A percentile compares a stretch with the other conserved stretches of the same genome.
phyloP scores from a whole-genome alignment of 352 stramenopile genomes.

The Phytophthora europaea region DNA sequence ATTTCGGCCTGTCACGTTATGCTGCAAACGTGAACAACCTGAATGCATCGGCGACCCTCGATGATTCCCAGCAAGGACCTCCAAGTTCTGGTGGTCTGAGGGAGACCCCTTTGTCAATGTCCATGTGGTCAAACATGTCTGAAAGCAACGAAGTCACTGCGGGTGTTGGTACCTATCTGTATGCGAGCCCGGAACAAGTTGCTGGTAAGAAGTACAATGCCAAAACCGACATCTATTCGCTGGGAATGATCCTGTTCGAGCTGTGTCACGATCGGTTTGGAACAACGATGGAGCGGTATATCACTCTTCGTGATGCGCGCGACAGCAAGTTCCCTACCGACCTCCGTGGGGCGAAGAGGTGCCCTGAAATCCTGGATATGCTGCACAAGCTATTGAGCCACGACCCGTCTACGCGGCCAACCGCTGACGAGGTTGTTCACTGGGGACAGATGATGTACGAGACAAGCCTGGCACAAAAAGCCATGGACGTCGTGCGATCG shows the following conservation, averaged over 20 bases:
- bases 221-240: constrained; percentile 93
- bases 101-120: constrained; percentile 55
- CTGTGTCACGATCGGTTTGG: constrained; percentile 90
- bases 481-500: constrained; percentile 63
- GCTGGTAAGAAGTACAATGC: constrained; percentile 92
- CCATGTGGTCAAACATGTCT: constrained; percentile 77
- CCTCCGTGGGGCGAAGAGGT: constrained; percentile 61
- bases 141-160: constrained; percentile 88
- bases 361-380: constrained; percentile 79
- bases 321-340: constrained; percentile 72
- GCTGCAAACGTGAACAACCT: constrained; percentile 86
- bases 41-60: constrained; percentile 44
- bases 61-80: constrained; percentile 43
- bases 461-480: constrained; percentile 62
- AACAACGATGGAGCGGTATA: constrained; percentile 92
- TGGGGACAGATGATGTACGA: constrained; percentile 88
- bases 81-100: constrained; percentile 30
- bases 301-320: constrained; percentile 80
- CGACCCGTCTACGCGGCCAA: constrained; percentile 62
- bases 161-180: constrained; percentile 92
- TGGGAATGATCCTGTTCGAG: constrained; percentile 94
- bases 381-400: constrained; percentile 66
- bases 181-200: constrained; percentile 92
- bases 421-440: constrained; percentile 72
- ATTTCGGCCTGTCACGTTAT: constrained; percentile 91